phyloP scores from a whole-genome alignment of 73 alveolate species.

The Tetrahymena thermophila region DNA sequence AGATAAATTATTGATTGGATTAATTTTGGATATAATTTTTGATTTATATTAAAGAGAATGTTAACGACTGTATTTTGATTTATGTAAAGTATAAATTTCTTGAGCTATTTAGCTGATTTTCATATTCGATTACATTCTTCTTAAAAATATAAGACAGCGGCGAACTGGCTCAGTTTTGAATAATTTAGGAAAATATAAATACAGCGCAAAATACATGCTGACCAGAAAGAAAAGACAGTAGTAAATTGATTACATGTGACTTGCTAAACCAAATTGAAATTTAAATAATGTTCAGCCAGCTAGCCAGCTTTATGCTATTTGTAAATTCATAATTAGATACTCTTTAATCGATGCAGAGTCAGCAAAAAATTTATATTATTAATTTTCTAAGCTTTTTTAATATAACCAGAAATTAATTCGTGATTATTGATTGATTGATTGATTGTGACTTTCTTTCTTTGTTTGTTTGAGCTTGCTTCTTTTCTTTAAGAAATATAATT shows the following conservation, averaged over 20 bases:
- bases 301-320: background rate
- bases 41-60: background rate
- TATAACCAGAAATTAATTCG: background rate
- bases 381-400: background rate
- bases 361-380: background rate
- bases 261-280: background rate
- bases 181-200: background rate
- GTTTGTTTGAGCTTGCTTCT: too few relatives aligned
- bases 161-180: background rate
- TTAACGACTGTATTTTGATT: background rate
- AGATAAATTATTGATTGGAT: background rate
- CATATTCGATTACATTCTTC: background rate
- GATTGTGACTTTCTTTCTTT: too few relatives aligned
- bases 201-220: background rate
- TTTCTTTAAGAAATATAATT: too few relatives aligned
- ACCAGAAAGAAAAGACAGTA: background rate
- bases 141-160: background rate
- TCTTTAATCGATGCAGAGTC: background rate
- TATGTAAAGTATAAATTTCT: background rate
- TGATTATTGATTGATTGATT: background rate
- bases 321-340: background rate
- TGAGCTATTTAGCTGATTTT: background rate
- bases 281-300: background rate
- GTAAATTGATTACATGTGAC: background rate
- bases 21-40: background rate